phyloP scores from a whole-genome alignment of 2,329 filamentous ascomycete species.

The Plectosphaerella cucumerina region DNA sequence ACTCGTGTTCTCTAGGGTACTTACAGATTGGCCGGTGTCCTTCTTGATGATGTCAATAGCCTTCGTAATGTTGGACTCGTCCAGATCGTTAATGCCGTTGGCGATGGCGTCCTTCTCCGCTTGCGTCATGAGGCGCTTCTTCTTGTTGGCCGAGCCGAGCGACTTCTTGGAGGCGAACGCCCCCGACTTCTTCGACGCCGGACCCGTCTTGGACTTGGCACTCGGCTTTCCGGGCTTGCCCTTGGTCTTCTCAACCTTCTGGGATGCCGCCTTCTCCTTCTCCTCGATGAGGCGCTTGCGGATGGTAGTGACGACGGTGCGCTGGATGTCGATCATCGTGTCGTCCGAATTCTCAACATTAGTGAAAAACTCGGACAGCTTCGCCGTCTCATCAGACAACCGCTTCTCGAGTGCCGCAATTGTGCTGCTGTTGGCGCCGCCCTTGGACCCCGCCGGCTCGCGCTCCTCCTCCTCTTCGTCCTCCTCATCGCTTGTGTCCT shows the following conservation, averaged over 20 bases:
- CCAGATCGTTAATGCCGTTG: conserved; percentile 75
- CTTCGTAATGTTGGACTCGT: conserved; percentile 70
- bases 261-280: conserved; percentile 56
- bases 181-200: conserved; percentile 36
- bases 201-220: conserved; percentile 48
- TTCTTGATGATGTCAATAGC: conserved; percentile 88
- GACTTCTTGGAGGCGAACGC: conserved; percentile 27
- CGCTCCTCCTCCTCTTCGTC: conserved; percentile 72
- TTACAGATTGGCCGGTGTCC: conserved; percentile 73
- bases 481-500: conserved; percentile 61
- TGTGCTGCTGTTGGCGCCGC: conserved; percentile 31
- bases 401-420: conserved; percentile 51
- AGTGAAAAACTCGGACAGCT: conserved; percentile 51
- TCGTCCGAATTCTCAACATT: conserved; percentile 46
- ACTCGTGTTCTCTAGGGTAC: conserved; percentile 31
- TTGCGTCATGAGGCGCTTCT: conserved; percentile 62
- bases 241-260: conserved; percentile 53
- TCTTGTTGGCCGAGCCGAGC: conserved; percentile 34
- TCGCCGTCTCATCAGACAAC: conserved; percentile 51
- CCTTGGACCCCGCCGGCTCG: conserved; percentile 55
- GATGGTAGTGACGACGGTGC: conserved; percentile 59
- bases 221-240: conserved; percentile 45
- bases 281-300: conserved; percentile 72
- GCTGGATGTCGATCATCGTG: conserved; percentile 50
- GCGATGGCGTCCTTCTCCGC: conserved; percentile 91